Evolutionary conservation across 1,139 yeast genomes (phyloP), one percentile per base, ranked within the genome.

Genomic region (Sugiyamaella japonica): DNA sequence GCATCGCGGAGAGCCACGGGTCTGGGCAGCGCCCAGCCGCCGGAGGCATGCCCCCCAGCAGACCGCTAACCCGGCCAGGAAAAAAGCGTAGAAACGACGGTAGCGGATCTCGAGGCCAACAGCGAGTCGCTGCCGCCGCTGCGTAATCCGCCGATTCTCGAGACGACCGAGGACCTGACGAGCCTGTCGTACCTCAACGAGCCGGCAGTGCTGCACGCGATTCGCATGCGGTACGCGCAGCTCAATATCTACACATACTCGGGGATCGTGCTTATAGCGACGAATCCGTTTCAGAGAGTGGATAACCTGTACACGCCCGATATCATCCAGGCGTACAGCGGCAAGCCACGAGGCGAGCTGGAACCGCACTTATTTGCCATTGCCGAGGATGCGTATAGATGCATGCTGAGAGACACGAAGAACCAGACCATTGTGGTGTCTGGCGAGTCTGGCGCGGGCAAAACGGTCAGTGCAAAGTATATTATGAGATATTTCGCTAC

Each of bases 371-470:
- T 93, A 69, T 93, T 93, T 70, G 97, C 98, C 52, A 93, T 93
- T 67, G 99, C 99, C 17, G 98, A 93, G 71, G 97, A 93, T 66
- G 97, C 99, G n/a, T 91, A 90, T 69, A 63, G 96, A 67, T 86
- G 96, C 70, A 91, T 93, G 99, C 85, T 87, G 65, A 80, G 85
- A 52, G 95, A 89, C 65, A 77, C 81, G 43, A 78, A 82, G 64
- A 91, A 93, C 73, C 99, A 93, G 74, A 93, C 99, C 1, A 91
- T 93, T 62, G 97, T 93, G 39, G 99, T 93, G 28, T 85, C 95
- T 66, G 99, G 99, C 71, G 99, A 93, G 72, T 89, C 97, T 6
- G 99, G 99, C 71, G 99, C 99, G 23, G 99, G 99, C 72, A 95
- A 93, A 69, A 95, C 99, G 1, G 98, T 93, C 42, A 84, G 95